phyloP scores from a whole-genome alignment of 2,329 filamentous ascomycete genomes.

The Bipolaris zeicola region DNA sequence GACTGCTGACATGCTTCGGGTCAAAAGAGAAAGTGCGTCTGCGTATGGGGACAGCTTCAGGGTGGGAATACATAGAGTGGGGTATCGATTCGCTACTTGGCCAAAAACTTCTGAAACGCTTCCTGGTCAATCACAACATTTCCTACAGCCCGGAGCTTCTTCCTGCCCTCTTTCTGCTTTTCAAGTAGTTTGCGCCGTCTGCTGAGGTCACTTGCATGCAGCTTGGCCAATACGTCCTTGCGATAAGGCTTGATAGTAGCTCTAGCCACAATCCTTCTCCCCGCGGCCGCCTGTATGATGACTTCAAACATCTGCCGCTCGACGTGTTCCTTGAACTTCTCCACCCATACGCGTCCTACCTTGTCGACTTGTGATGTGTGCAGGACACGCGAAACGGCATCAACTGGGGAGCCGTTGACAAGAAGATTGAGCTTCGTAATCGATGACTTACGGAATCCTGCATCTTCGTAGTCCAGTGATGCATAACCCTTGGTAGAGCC shows the following conservation, averaged over 20 bases:
- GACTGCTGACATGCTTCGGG: background rate
- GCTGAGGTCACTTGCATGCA: conserved; percentile 88
- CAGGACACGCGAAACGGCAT: conserved; percentile 90
- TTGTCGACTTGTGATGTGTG: conserved; percentile 81
- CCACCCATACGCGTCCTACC: conserved; percentile 85
- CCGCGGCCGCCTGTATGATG: conserved; percentile 88
- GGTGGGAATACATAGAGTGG: background rate
- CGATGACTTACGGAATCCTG: conserved; percentile 79
- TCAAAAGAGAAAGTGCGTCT: background rate
- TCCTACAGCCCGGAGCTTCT: conserved; percentile 78
- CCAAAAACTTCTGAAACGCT: conserved; percentile 91
- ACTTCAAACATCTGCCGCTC: conserved; percentile 97
- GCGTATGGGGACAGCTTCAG: background rate
- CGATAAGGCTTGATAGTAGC: conserved; percentile 96
- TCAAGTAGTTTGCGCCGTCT: conserved; percentile 85
- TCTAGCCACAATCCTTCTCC: conserved; percentile 80
- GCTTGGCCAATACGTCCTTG: conserved; percentile 90
- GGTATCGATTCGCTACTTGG: conserved; percentile 59
- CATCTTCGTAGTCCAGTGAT: conserved; percentile 94
- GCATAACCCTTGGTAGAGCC: conserved; percentile 94
- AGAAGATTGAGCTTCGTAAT: conserved; percentile 90
- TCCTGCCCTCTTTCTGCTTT: conserved; percentile 95
- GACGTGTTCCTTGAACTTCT: conserved; percentile 96
- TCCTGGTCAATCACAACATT: conserved; percentile 97
- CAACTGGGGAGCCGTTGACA: conserved; percentile 91